Evolutionary conservation across 768 basidiomycete species (phyloP), one percentile per base, ranked within the genome.

Genomic region (Gautieria morchelliformis): DNA sequence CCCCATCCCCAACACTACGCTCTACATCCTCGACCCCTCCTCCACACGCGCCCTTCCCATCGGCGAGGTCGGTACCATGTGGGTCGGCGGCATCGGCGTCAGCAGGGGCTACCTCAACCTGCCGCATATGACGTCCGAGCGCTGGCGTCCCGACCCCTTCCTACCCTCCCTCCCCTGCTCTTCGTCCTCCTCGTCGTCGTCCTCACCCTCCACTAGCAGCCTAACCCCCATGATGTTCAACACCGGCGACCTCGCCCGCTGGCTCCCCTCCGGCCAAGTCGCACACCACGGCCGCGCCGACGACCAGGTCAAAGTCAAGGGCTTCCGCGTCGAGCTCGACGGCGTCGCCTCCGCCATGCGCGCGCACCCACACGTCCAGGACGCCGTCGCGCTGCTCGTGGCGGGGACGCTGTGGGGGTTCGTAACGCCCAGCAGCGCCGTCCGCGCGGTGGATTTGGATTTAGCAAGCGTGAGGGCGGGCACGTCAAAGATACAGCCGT

Each of bases 1-100:
- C 37, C 81, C 81, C 5, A 78, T 75, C 1, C 79, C 80, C 3
- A 82, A 82, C 64, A 82, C 62, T 5, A 57, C 40, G 37, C 59
- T 64, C 11, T 64, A 64, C 53, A 56, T 64, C 15, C 58, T 64
- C 9, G 37, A 35, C 24, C 41, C 41, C 44, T 14, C 53, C n/a
- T 40, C 19, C 30, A n/a, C 53, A 19, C 12, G 40, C 5, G 61
- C 63, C 4, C 58, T 54, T 15, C 52, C 47, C 8, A 59, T 62
- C 22, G 63, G 63, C 24, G 49, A 55, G 27, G 24, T 53, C 2
- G 63, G 63, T 10, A 46, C 46, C 27, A 64, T 64, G 63, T 64
- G 63, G 63, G 63, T 62, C 4, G 63, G 63, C 42, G 63, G 63
- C 33, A 51, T 60, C 14, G 63, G 63, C 14, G 61, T 64, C 46